These are phyloP conservation scores for Sapria himalayana DNA, from an alignment of 345 rosid genomes.

Conservation along the genomic window DNA sequence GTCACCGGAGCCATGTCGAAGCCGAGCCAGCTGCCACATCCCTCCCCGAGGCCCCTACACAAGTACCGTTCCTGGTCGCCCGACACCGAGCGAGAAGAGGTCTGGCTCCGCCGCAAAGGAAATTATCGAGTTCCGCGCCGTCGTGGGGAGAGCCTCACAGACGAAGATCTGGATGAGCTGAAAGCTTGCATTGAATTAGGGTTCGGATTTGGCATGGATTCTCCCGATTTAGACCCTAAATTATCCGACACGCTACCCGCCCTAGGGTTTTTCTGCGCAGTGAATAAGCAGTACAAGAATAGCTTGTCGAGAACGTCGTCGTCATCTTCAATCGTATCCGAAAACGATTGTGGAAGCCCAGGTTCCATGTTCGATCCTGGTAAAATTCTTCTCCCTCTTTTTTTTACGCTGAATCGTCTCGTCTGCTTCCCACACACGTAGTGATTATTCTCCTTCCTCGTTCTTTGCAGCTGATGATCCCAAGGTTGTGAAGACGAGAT, in stretches of 20 bases:
- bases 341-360: slow-evolving; percentile 16
- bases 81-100: slow-evolving; percentile 47
- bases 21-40: slow-evolving; percentile 13
- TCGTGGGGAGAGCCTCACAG: slow-evolving; percentile 37
- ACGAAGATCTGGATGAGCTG: slow-evolving; percentile 70
- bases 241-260: slow-evolving; percentile 56
- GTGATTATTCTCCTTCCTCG: too few species aligned
- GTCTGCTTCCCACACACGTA: background rate
- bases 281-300: slow-evolving; percentile 33
- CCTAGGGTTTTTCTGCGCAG: slow-evolving; percentile 46
- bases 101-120: slow-evolving; percentile 40
- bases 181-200: slow-evolving; percentile 73
- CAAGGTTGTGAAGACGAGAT: slow-evolving; percentile 39
- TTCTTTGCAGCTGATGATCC: slow-evolving; percentile 39
- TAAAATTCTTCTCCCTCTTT: slow-evolving; percentile 2
- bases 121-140: slow-evolving; percentile 8
- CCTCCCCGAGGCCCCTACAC: slow-evolving; percentile 16
- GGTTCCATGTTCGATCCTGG: slow-evolving; percentile 42
- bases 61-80: slow-evolving; percentile 75
- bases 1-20: too few species aligned
- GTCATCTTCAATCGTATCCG: slow-evolving; percentile 30
- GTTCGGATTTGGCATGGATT: slow-evolving; percentile 48
- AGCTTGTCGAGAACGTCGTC: slow-evolving; percentile 45
- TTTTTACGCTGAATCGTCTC: background rate
- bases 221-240: slow-evolving; percentile 48